A percentile compares a stretch with the other conserved stretches of the same genome.
phyloP scores from a whole-genome alignment of 179 eudicot species.

The Sideroxylon spinosum region DNA sequence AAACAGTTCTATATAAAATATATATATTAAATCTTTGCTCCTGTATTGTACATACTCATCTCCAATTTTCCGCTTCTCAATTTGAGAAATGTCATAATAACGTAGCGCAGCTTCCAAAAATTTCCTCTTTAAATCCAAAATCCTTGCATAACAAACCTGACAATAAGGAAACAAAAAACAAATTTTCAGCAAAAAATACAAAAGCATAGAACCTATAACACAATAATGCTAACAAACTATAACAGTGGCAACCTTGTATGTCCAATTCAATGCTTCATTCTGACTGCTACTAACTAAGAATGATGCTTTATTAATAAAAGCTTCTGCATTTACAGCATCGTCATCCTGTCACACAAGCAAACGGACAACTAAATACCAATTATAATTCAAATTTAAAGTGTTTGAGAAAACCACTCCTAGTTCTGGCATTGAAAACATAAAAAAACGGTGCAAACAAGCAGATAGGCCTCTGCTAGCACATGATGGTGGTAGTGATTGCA shows the following conservation, averaged over 20 bases:
- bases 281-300: constrained; percentile 84
- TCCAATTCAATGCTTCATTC: constrained; percentile 80
- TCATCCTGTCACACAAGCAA: constrained; percentile 66
- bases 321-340: constrained; percentile 94
- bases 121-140: constrained; percentile 88
- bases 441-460: neutral
- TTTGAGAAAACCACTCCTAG: neutral
- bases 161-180: constrained; percentile 6
- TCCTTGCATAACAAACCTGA: constrained; percentile 92
- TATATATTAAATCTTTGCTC: no score
- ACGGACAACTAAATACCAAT: constrained; percentile 4
- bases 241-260: constrained; percentile 63
- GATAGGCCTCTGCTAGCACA: neutral
- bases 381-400: neutral
- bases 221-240: constrained; percentile 8
- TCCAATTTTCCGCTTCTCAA: constrained; percentile 89
- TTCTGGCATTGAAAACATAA: neutral
- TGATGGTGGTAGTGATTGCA: neutral
- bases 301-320: constrained; percentile 94
- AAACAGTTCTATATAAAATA: neutral
- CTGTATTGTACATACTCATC: constrained; percentile 65
- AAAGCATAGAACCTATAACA: neutral
- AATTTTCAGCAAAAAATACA: constrained; percentile 2
- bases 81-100: constrained; percentile 92
- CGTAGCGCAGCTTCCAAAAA: constrained; percentile 98